Conservation (phyloP, 108 stramenopile genomes). For the Nannochloropsis salina region DNA sequence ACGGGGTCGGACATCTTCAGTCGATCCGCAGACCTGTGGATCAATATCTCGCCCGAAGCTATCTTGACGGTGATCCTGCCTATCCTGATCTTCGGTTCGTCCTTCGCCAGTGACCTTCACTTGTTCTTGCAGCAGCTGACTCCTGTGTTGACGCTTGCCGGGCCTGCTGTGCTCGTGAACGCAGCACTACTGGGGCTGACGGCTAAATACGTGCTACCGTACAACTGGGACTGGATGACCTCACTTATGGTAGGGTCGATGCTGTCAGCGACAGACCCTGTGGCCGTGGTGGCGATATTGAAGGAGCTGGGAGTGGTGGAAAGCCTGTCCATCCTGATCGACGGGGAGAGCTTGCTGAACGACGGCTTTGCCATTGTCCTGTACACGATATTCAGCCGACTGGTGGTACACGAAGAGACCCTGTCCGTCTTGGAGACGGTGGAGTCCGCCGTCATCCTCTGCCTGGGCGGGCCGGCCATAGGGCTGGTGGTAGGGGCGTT, state of each 20-base stretch:
- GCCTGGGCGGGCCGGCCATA: conserved; percentile 65
- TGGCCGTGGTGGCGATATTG: conserved; percentile 66
- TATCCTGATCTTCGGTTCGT: conserved; percentile 61
- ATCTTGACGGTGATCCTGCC: conserved; percentile 61
- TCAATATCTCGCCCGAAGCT: conserved; percentile 43
- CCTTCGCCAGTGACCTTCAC: conserved; percentile 49
- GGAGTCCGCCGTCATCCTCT: conserved; percentile 62
- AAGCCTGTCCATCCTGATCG: conserved; percentile 55
- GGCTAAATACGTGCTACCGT: conserved; percentile 32
- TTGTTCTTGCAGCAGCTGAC: conserved; percentile 41
- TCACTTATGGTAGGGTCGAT: conserved; percentile 70
- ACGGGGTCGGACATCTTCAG: conserved; percentile 37
- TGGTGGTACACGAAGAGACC: conserved; percentile 53
- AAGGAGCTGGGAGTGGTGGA: conserved; percentile 45
- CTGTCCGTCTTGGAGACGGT: conserved; percentile 41
- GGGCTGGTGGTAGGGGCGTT: conserved; percentile 58
- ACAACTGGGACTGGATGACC: conserved; percentile 52
- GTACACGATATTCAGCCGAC: conserved; percentile 65
- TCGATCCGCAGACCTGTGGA: conserved; percentile 29
- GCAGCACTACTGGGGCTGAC: conserved; percentile 46
- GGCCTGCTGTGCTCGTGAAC: conserved; percentile 61
- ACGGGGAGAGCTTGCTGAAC: conserved; percentile 58
- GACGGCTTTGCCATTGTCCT: conserved; percentile 87
- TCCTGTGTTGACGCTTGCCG: conserved; percentile 64
- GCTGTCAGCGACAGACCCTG: conserved; percentile 84